These are phyloP conservation scores for Metschnikowia matae DNA, from an alignment of 805 yeast genomes.

Conservation along the genomic window DNA sequence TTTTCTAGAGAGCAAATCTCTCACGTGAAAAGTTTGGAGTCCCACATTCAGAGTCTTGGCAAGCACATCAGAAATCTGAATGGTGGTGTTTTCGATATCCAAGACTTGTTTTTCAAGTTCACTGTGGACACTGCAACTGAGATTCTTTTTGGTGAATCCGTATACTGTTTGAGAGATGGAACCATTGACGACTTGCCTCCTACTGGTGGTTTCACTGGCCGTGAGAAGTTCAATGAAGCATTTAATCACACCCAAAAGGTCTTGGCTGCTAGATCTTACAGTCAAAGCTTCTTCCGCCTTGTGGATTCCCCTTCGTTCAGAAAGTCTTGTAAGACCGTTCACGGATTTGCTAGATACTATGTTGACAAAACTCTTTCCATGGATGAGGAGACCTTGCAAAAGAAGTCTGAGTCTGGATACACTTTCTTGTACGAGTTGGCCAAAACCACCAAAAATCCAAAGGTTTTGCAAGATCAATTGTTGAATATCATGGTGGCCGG, in stretches of 20 bases:
- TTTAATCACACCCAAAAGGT: slow-evolving; percentile 32
- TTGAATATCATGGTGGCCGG: slow-evolving; percentile 41
- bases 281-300: slow-evolving; percentile 27
- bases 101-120: slow-evolving; percentile 35
- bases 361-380: slow-evolving; percentile 16
- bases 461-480: slow-evolving; percentile 34
- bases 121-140: slow-evolving; percentile 42
- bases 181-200: slow-evolving; percentile 24
- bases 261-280: slow-evolving; percentile 32
- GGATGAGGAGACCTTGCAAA: slow-evolving; percentile 14
- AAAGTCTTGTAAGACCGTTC: slow-evolving; percentile 26
- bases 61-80: slow-evolving; percentile 25
- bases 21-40: slow-evolving; percentile 37
- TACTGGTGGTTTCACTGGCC: slow-evolving; percentile 25
- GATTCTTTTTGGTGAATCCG: slow-evolving; percentile 39
- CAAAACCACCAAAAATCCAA: slow-evolving; percentile 35
- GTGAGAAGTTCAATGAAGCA: slow-evolving; percentile 30
- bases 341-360: slow-evolving; percentile 16
- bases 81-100: slow-evolving; percentile 34
- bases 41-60: slow-evolving; percentile 35
- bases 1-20: slow-evolving; percentile 42
- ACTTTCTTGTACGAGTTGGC: slow-evolving; percentile 37
- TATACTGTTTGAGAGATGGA: slow-evolving; percentile 29
- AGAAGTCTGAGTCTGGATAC: slow-evolving; percentile 24
- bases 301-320: slow-evolving; percentile 27